Conservation (phyloP, 257 asterid species). For the Primulina huaijiensis region DNA sequence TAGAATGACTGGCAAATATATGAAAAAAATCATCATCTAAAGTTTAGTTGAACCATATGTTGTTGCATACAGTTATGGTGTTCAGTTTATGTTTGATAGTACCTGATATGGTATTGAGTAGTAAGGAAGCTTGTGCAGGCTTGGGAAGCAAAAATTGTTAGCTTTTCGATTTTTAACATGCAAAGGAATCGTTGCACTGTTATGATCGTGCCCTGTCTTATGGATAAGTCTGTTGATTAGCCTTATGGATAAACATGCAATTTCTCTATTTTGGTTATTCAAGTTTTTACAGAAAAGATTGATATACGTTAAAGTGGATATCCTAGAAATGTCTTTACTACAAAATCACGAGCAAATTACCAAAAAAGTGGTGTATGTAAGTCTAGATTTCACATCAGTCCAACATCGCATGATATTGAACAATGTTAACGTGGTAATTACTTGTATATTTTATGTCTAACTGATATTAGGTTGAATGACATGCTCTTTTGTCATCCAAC, state of each 20-base stretch:
- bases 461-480: not conserved
- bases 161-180: not conserved
- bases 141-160: not conserved
- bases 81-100: not conserved
- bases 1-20: not conserved
- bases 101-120: not conserved
- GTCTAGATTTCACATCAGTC: not conserved
- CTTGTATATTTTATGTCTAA: not conserved
- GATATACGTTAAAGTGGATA: not conserved
- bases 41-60: not conserved
- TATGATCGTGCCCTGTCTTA: not conserved
- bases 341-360: conserved; percentile 7
- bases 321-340: conserved; percentile 3
- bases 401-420: not conserved
- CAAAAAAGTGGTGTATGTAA: not conserved
- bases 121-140: not conserved
- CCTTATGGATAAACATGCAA: not conserved
- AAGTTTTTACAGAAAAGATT: not conserved
- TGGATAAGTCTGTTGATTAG: not conserved
- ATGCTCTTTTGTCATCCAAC: not conserved
- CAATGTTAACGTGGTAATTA: not conserved
- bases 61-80: not conserved
- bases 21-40: not conserved
- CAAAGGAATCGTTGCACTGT: not conserved
- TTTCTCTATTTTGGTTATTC: not conserved